Evolutionary conservation across 257 asterid species (phyloP).

Genomic region (Henckelia pumila): DNA sequence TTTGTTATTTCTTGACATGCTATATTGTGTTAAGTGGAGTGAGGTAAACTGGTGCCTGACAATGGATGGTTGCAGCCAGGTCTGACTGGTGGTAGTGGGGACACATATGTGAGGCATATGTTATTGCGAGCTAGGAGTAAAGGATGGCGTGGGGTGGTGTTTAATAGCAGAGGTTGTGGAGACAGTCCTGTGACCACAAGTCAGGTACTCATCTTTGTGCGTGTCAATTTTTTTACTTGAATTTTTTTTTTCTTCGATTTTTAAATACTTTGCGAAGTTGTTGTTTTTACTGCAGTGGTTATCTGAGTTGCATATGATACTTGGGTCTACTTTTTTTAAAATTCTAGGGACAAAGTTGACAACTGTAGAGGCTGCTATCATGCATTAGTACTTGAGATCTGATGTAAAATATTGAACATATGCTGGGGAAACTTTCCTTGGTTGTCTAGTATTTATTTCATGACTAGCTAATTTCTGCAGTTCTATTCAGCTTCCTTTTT

Average conservation of each 20-base stretch:
- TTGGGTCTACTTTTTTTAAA: background rate
- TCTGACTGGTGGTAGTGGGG: conserved; percentile 90
- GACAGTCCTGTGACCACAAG: conserved; percentile 87
- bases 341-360: conserved; percentile 5
- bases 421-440: conserved; percentile 7
- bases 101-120: conserved; percentile 90
- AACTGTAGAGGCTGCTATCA: background rate
- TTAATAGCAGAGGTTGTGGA: conserved; percentile 94
- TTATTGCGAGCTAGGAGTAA: conserved; percentile 65
- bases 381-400: conserved; percentile 11
- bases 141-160: conserved; percentile 88
- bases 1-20: background rate
- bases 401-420: background rate
- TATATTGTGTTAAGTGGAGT: background rate
- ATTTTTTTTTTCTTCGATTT: background rate
- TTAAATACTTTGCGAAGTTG: background rate
- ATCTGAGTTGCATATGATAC: background rate
- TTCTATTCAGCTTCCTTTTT: conserved; percentile 97
- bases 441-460: conserved; percentile 20
- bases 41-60: conserved; percentile 14
- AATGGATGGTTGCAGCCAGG: conserved; percentile 79
- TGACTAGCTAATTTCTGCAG: conserved; percentile 48
- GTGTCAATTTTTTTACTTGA: background rate
- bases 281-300: conserved; percentile 1
- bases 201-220: conserved; percentile 50